Base-by-base conservation (phyloP, 805 yeast genomes). In the Candida silvicultrix region DNA sequence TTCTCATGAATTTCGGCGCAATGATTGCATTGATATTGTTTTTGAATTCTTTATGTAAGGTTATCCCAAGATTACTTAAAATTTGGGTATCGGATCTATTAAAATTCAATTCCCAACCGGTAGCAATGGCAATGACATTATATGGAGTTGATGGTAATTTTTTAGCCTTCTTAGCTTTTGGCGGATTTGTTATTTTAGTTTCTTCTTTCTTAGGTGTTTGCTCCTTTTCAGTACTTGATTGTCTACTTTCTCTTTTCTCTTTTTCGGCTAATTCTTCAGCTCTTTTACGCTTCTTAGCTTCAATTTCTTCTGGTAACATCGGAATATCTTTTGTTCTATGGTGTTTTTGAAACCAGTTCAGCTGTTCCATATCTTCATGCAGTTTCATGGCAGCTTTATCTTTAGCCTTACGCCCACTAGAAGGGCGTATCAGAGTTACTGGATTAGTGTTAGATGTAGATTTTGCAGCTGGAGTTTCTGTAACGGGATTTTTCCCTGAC, bases 1-100 rank as follows among this genome's bases (percentile, higher is more conserved):
- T 92, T 52, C 97, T 71, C 55, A 85, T 60, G n/a, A 85, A 72
- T 49, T 80, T 80, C 1, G 97, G 96, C 0, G 97, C 90, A 11
- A 90, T 77, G 11, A 85, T 65, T 0, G 78, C 64, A 55, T 79
- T 77, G 1, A 68, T 58, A 7, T 65, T 66, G 14, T 62, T 59
- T 21, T 52, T 56, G 37, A 59, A 45, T 25, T 59, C 64, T 34
- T 50, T 57, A 7, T 65, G 62, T 7, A 85, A 65, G 22, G 65
- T 64, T 28, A 90, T 75, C 0, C 96, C 96, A 11, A 80, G 56
- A n/a, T 64, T 63, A 16, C 64, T 58, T 34, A 86, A 58, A 1
- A 69, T 61, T 18, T 62, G 57, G 16, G 65, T 45, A 49, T 81
- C 87, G 3, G 67, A 49, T 41, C 69, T 67, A 11, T 65, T 60